These are phyloP conservation scores for Liriodendron chinense DNA, from an alignment of 164 flowering plant genomes.

Conservation along the genomic window DNA sequence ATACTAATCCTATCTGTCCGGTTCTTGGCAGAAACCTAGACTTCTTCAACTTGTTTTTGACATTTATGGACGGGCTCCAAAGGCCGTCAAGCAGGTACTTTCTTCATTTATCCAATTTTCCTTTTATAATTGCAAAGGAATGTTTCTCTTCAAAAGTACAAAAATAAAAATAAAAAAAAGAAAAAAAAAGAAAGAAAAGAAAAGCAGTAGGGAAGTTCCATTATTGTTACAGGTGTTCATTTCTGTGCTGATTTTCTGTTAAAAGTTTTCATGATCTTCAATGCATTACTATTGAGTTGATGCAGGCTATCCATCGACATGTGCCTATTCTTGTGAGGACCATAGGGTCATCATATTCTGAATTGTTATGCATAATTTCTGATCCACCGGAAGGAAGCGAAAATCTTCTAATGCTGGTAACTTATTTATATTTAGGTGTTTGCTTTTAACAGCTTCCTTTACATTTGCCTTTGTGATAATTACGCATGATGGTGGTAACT, in stretches of 20 bases:
- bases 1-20: neutral
- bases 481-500: constrained; percentile 3
- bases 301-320: constrained; percentile 94
- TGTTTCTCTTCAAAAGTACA: neutral
- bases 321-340: constrained; percentile 75
- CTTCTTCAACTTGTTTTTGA: constrained; percentile 86
- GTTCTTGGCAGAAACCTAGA: constrained; percentile 65
- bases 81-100: constrained; percentile 79
- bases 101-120: neutral
- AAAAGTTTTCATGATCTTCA: neutral
- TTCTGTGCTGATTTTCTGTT: neutral
- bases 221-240: neutral
- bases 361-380: constrained; percentile 74
- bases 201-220: neutral
- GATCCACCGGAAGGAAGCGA: constrained; percentile 97
- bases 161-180: too few relatives aligned
- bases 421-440: neutral
- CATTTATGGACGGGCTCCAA: constrained; percentile 69
- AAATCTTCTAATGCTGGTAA: constrained; percentile 79
- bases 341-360: constrained; percentile 72
- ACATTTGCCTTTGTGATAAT: constrained; percentile 3
- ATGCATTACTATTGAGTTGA: constrained; percentile 8
- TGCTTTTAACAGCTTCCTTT: neutral
- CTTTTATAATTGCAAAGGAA: neutral
- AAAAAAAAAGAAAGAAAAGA: neutral